Evolutionary conservation across 768 basidiomycete genomes (phyloP).

Genomic region (Leccinum rimulosum): DNA sequence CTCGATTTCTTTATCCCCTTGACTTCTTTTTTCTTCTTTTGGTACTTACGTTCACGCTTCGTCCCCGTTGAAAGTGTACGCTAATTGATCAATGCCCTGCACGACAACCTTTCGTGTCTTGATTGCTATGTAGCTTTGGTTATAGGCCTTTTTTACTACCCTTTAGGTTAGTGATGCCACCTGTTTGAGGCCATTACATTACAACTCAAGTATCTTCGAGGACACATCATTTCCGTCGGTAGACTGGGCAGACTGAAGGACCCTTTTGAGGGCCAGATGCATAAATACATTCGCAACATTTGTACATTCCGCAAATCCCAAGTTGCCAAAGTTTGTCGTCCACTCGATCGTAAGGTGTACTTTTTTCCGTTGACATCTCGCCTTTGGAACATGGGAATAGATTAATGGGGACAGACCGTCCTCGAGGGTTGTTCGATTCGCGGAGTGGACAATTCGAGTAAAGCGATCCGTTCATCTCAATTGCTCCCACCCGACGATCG

Average conservation of each 20-base stretch:
- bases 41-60: conserved; percentile 29
- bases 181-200: conserved; percentile 19
- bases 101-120: conserved; percentile 17
- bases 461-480: conserved; percentile 2
- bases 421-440: conserved; percentile 8
- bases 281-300: background rate
- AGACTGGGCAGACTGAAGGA: conserved; percentile 4
- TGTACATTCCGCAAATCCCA: background rate
- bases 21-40: conserved; percentile 11
- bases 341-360: background rate
- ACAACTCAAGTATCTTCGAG: conserved; percentile 18
- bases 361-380: conserved; percentile 5
- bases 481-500: conserved; percentile 8
- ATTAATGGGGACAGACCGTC: conserved; percentile 10
- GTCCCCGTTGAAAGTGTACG: conserved; percentile 32
- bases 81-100: conserved; percentile 29
- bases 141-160: conserved; percentile 15
- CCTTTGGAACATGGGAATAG: conserved; percentile 4
- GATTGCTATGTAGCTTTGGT: conserved; percentile 28
- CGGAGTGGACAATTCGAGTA: conserved; percentile 22
- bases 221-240: conserved; percentile 13
- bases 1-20: conserved; percentile 15
- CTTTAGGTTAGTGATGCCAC: conserved; percentile 18
- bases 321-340: background rate
- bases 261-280: background rate